A percentile compares a stretch with the other conserved stretches of the same genome.
Conservation (phyloP, 2,329 filamentous ascomycete species). For the Apiospora phragmitis region DNA sequence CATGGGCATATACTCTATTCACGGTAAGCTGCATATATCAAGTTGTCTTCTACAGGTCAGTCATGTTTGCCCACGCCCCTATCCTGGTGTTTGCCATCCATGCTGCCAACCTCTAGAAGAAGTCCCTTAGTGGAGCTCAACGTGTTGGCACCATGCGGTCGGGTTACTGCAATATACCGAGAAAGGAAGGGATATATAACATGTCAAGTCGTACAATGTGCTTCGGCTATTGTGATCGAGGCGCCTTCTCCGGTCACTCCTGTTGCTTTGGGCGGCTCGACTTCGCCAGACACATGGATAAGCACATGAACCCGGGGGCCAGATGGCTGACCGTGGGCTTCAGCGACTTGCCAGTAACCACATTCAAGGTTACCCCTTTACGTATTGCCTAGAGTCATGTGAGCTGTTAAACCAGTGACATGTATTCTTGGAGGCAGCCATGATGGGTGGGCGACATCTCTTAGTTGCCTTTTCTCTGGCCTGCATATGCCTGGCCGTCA, state of each 20-base stretch:
- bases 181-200: background rate
- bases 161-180: background rate
- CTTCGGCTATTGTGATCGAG: background rate
- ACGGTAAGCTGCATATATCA: background rate
- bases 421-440: background rate
- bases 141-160: background rate
- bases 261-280: background rate
- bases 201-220: background rate
- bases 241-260: background rate
- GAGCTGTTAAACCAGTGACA: background rate
- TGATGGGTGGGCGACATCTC: background rate
- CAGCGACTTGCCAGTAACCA: background rate
- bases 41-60: background rate
- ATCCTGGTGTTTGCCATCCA: background rate
- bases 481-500: background rate
- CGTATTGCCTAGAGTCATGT: background rate
- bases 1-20: background rate
- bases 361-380: background rate
- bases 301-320: background rate
- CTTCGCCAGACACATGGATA: background rate
- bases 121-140: background rate
- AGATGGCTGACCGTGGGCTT: background rate
- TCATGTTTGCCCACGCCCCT: background rate
- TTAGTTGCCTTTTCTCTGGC: background rate
- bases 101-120: background rate